A percentile compares a stretch with the other conserved stretches of the same genome.
These are phyloP conservation scores for Colletotrichum lupini DNA, from an alignment of 2,329 filamentous ascomycete species.

Conservation along the genomic window DNA sequence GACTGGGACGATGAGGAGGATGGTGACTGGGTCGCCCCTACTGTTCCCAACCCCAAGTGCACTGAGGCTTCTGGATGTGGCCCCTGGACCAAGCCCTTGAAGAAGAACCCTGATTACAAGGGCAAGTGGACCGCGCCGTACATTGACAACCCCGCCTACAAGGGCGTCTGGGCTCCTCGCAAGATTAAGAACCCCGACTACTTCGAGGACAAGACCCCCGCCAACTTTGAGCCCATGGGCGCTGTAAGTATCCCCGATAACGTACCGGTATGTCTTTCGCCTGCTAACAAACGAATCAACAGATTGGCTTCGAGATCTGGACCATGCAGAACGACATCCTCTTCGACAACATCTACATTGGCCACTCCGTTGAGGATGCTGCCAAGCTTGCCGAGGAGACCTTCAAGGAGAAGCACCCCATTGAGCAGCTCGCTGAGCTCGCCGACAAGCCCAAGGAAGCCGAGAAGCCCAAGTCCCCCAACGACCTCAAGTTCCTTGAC, in stretches of 20 bases:
- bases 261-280: constrained; percentile 1
- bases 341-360: constrained; percentile 99
- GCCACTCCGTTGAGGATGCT: constrained; percentile 94
- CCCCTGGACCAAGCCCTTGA: constrained; percentile 90
- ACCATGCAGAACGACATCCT: constrained; percentile 99
- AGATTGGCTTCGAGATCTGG: constrained; percentile 99
- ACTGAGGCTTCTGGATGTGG: constrained; percentile 93
- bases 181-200: constrained; percentile 98
- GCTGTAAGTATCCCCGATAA: constrained; percentile 73
- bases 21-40: constrained; percentile 94
- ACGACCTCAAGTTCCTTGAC: constrained; percentile 87
- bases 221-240: constrained; percentile 98
- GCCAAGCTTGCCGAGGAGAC: constrained; percentile 89
- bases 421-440: constrained; percentile 84
- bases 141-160: constrained; percentile 98
- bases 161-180: constrained; percentile 92
- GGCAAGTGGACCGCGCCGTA: constrained; percentile 95
- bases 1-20: constrained; percentile 99
- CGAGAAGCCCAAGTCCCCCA: constrained; percentile 75
- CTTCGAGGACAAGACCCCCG: constrained; percentile 96
- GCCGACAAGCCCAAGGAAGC: constrained; percentile 80
- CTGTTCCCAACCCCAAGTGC: constrained; percentile 95
- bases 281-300: constrained; percentile 23
- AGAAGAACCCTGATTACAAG: constrained; percentile 97
- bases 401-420: constrained; percentile 86